Evolutionary conservation across 75 land plant genomes (phyloP), one percentile per base, ranked within the genome.

Genomic region (Selaginella moellendorffii): DNA sequence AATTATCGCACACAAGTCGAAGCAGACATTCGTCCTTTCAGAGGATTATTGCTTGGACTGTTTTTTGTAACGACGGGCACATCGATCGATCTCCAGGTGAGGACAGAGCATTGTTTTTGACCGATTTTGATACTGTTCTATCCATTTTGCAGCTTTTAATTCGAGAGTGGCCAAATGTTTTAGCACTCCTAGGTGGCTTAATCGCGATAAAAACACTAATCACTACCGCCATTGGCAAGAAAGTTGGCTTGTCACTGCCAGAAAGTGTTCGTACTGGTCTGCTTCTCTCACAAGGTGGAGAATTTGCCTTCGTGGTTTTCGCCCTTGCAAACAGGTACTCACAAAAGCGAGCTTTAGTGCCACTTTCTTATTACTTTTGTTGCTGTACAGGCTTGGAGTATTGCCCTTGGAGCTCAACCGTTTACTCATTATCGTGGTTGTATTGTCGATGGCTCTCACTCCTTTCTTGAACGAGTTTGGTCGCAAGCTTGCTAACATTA

Each of bases 1-100:
- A 92, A 92, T 77, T 92, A 81, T 69, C 79, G 97, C 0, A 92
- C 97, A 30, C 97, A 92, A 63, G 87, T 92, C 75, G 97, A 92
- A 78, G 96, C 97, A 31, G 97, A 92, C 67, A 85, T 92, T 54
- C 77, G 96, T 24, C 97, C 97, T 52, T 88, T 92, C 65, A 78
- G 90, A 68, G 97, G 97, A 5, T 78, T 92, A 68, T 76, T 92
- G 58, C 86, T 92, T 54, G 95, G 97, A 26, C 79, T 92, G 42
- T 92, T 92, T 64, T 92, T 92, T 62, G 87, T 85, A n/a, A 92
- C 97, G 22, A 88, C 97, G 17, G 97, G 97, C 54, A 88, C 96
- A 42, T 92, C 97, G 5, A 83, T 92, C 71, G 97, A 92, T 63
- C 85, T 74, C 63, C 73, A 88, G 97, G 97, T 84, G 68, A 53